These are phyloP conservation scores for Tetrahymena thermophila DNA, from an alignment of 73 alveolate species.

Conservation along the genomic window DNA sequence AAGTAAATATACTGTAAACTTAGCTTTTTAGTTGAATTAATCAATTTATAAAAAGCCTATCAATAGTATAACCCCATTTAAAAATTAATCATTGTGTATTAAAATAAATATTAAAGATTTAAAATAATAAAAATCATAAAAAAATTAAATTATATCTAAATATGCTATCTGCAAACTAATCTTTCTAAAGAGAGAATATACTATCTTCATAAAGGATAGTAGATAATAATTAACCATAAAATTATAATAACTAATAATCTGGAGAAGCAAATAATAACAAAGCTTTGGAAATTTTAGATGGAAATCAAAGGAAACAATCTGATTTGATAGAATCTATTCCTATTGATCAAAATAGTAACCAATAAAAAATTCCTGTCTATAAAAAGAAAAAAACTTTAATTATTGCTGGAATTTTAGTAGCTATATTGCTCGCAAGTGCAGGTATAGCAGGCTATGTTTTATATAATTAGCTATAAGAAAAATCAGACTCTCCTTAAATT, in stretches of 20 bases:
- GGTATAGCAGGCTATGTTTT: not conserved
- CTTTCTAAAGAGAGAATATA: not conserved
- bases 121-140: not conserved
- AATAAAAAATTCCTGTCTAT: not conserved
- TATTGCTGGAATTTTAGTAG: not conserved
- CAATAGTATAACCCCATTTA: no score
- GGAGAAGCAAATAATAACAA: no score
- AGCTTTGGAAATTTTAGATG: no score
- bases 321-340: no score
- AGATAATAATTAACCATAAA: not conserved
- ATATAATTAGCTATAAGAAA: not conserved
- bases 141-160: not conserved
- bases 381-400: not conserved
- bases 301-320: no score
- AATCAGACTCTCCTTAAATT: not conserved
- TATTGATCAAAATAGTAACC: not conserved
- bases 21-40: no score
- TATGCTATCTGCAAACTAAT: not conserved
- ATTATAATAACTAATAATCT: not conserved
- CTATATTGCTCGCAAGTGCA: not conserved
- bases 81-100: not conserved
- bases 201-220: not conserved
- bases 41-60: no score
- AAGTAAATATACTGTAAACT: no score
- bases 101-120: not conserved